Conservation (phyloP, 225 moss, liverwort and hornwort species). For the Bryoerythrophyllum caledonicum region DNA sequence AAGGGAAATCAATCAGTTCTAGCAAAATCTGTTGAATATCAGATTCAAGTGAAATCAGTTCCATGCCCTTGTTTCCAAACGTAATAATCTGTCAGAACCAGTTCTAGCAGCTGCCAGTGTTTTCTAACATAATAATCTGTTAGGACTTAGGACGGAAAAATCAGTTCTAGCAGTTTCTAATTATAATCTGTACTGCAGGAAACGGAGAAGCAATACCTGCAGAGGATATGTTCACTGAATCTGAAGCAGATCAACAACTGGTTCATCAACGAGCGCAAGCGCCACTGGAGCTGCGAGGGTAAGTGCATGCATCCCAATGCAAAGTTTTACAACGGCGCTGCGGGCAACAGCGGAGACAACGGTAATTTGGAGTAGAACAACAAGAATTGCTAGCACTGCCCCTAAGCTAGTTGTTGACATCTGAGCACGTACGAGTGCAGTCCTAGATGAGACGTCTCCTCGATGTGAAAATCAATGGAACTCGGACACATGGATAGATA, state of each 20-base stretch:
- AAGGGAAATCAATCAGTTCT: too few relatives aligned
- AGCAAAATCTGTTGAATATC: too few relatives aligned
- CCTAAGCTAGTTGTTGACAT: not conserved
- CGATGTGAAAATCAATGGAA: conserved; percentile 14
- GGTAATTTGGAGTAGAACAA: conserved; percentile 12
- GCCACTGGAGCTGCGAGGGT: conserved; percentile 62
- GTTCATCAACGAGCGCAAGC: conserved; percentile 68
- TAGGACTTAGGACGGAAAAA: not conserved
- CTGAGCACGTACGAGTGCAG: conserved; percentile 11
- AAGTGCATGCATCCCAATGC: conserved; percentile 59
- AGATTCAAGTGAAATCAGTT: too few relatives aligned
- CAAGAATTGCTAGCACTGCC: not conserved
- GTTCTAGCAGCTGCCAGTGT: too few relatives aligned
- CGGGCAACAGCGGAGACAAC: conserved; percentile 2
- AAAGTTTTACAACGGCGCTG: conserved; percentile 35
- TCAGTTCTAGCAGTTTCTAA: conserved; percentile 15
- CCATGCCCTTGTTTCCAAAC: too few relatives aligned
- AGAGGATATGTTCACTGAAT: conserved; percentile 37
- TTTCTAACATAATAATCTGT: not conserved
- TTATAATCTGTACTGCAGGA: conserved; percentile 38
- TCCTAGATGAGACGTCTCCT: conserved; percentile 12
- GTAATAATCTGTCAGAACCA: too few relatives aligned
- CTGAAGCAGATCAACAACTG: conserved; percentile 66
- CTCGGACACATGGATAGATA: not conserved
- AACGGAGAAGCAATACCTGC: conserved; percentile 46